Percentiles rank a stretch among this genome's conserved stretches.
These are phyloP conservation scores for Nigrospora sphaerica DNA, from an alignment of 2,329 filamentous ascomycete species.

Conservation along the genomic window DNA sequence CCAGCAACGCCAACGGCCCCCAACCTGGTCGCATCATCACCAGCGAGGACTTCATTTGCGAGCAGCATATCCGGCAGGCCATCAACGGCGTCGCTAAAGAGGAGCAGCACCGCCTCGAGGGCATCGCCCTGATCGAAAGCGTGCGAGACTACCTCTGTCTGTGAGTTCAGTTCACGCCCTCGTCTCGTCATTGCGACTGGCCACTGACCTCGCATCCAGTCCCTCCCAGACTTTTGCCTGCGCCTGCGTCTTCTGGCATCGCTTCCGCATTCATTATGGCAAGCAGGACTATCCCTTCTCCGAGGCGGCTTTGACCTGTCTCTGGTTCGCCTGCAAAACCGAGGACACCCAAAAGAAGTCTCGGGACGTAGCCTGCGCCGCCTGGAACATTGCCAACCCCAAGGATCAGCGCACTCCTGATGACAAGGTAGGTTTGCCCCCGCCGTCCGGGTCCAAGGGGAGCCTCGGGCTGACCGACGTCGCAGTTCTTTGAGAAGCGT, in stretches of 20 bases:
- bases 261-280: conserved; percentile 80
- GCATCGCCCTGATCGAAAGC: conserved; percentile 82
- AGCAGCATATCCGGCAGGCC: neutral
- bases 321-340: conserved; percentile 93
- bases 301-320: conserved; percentile 79
- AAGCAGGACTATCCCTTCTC: conserved; percentile 79
- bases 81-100: neutral
- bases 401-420: conserved; percentile 68
- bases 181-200: conserved; percentile 3
- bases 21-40: neutral
- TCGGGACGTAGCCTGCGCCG: conserved; percentile 82
- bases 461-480: neutral
- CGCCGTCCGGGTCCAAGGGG: neutral
- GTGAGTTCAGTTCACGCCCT: conserved; percentile 49
- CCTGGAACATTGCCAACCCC: conserved; percentile 73
- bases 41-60: neutral
- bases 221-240: conserved; percentile 90
- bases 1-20: neutral
- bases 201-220: conserved; percentile 31
- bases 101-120: conserved; percentile 61
- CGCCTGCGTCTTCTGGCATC: conserved; percentile 87
- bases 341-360: conserved; percentile 98
- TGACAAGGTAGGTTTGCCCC: conserved; percentile 56
- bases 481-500: conserved; percentile 69
- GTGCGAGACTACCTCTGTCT: conserved; percentile 73